phyloP scores from a whole-genome alignment of 768 basidiomycete species.

The Leucogyrophana mollusca region DNA sequence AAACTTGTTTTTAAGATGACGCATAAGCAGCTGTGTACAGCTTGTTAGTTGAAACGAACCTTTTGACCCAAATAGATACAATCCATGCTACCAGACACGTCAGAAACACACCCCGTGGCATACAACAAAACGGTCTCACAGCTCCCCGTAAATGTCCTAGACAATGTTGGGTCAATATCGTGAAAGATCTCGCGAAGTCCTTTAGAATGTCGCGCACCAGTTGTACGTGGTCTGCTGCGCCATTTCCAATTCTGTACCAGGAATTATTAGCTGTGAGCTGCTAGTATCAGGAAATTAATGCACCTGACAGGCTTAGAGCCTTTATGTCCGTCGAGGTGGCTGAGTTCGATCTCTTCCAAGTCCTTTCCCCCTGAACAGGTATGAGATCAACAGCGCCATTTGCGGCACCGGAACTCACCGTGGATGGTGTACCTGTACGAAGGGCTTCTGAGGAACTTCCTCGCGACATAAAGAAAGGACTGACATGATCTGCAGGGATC shows the following conservation, averaged over 20 bases:
- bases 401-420: constrained; percentile 39
- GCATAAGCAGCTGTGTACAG: background rate
- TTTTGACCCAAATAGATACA: constrained; percentile 97
- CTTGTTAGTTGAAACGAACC: constrained; percentile 36
- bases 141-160: constrained; percentile 95
- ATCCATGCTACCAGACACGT: constrained; percentile 63
- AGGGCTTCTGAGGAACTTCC: background rate
- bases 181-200: too few species aligned
- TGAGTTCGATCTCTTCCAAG: constrained; percentile 79
- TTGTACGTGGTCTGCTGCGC: constrained; percentile 92
- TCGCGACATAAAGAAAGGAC: background rate
- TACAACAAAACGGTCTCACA: constrained; percentile 40
- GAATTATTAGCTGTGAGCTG: constrained; percentile 3
- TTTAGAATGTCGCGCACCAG: constrained; percentile 45
- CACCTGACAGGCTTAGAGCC: constrained; percentile 78
- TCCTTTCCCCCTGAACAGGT: constrained; percentile 60
- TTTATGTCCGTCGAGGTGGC: constrained; percentile 87
- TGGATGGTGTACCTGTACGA: constrained; percentile 79
- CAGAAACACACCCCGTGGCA: background rate
- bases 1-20: constrained; percentile 43
- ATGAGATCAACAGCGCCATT: background rate
- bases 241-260: constrained; percentile 77
- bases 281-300: constrained; percentile 2
- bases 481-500: constrained; percentile 91
- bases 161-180: constrained; percentile 1